A percentile compares a stretch with the other conserved stretches of the same genome.
Evolutionary conservation across 2,329 filamentous ascomycete species (phyloP).

Genomic region (Aureobasidium namibiae): DNA sequence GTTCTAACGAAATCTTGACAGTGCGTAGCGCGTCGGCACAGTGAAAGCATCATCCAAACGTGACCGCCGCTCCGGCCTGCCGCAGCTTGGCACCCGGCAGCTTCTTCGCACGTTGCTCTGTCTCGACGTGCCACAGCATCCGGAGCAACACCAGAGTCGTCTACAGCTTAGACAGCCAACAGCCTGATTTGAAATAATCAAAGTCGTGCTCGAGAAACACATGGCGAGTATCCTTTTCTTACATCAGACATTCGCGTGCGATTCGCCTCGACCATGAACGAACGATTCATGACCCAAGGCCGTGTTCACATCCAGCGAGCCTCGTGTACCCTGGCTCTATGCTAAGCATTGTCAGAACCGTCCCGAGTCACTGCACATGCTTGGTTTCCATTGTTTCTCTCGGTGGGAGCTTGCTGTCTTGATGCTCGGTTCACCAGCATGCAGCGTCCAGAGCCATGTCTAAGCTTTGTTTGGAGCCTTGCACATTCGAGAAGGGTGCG

Average conservation of each 20-base stretch:
- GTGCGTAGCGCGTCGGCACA: background rate
- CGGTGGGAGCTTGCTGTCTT: background rate
- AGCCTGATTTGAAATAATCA: background rate
- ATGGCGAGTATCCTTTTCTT: background rate
- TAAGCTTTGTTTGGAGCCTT: background rate
- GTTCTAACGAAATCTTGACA: constrained; percentile 3
- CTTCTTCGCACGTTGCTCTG: constrained; percentile 8
- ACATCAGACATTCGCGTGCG: background rate
- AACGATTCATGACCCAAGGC: background rate
- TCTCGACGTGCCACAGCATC: background rate
- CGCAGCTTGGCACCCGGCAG: constrained; percentile 5
- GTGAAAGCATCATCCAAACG: constrained; percentile 5
- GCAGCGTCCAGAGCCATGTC: background rate
- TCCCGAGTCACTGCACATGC: background rate
- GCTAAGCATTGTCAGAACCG: constrained; percentile 1
- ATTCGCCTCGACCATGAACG: background rate
- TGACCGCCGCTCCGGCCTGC: background rate
- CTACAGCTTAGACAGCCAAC: background rate
- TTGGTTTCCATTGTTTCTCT: background rate
- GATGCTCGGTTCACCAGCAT: background rate
- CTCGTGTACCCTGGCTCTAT: background rate
- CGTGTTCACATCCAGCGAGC: background rate
- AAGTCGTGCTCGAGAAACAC: background rate
- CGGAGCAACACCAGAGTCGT: background rate
- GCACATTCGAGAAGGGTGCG: background rate